Evolutionary conservation across 306 rosid genomes (phyloP), one percentile per base, ranked within the genome.

Genomic region (Vicia faba): DNA sequence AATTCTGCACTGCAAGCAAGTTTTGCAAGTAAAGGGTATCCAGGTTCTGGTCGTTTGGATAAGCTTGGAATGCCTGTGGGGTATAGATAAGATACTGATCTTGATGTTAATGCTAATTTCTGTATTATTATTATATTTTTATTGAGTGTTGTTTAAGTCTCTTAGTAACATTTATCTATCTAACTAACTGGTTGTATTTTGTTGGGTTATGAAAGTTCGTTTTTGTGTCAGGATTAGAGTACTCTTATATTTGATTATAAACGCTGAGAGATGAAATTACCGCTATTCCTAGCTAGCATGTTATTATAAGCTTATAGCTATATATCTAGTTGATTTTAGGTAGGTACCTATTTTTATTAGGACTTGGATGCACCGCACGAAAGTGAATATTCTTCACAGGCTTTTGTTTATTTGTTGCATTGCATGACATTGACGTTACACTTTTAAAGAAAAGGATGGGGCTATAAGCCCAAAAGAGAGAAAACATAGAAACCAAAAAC

Each of bases 41-140:
- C 87, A 1, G 99, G 99, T 18, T 93, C 97, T 31, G 99, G 97
- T 63, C 95, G 93, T 12, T 84, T 93, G 84, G 99, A 90, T 82
- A 86, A 79, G 82, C 87, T 80, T 15, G 99, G 97, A 15, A 88
- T 93, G 97, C 99, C 99, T n/a, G 64, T 88, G 48, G 95, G 88
- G 23, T 85, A 88, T 72, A 79, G 91, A 79, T 83, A 23, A 79
- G 91, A 79, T 83, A 23, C 82, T 87, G 54, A 78, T 33, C 9
- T 13, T 62, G 35, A 3, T 55, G 69, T 28, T 69, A 1, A 4
- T 49, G 70, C 57, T 69, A 3, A 40, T 20, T 5, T 55, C 19
- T 55, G 39, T 39, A 15, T 7, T 58, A 54, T 5, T 11, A 53
- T 11, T 54, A 23, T 33, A 16, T 18, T 6, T 60, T 18, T 60